A percentile compares a stretch with the other conserved stretches of the same genome.
These are phyloP conservation scores for Phyllostachys edulis DNA, from an alignment of 176 grass and related monocot species.

Conservation along the genomic window DNA sequence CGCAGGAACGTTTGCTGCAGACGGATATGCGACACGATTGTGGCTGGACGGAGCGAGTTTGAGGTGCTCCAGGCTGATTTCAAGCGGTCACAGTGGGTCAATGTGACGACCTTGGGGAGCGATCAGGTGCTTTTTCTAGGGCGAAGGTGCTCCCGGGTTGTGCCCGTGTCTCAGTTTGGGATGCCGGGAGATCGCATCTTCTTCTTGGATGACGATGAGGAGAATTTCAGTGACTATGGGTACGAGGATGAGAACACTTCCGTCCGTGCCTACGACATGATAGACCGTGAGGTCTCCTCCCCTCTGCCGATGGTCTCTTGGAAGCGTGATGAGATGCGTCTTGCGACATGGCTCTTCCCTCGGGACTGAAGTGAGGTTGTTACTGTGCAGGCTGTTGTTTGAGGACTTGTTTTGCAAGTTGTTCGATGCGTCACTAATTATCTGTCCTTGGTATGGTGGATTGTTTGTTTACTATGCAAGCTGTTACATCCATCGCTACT, in stretches of 20 bases:
- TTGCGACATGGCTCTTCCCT: background rate
- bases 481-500: too few relatives aligned
- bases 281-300: background rate
- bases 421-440: too few relatives aligned
- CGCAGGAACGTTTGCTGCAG: background rate
- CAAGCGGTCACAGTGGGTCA: background rate
- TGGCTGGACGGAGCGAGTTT: background rate
- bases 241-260: background rate
- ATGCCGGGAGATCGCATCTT: background rate
- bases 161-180: background rate
- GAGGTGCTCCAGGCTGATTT: background rate
- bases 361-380: background rate
- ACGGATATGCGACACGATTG: too few relatives aligned
- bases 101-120: background rate
- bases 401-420: too few relatives aligned
- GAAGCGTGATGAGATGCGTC: background rate
- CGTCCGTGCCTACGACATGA: background rate
- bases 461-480: too few relatives aligned
- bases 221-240: background rate
- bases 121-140: slow-evolving; percentile 4
- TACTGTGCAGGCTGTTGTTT: too few relatives aligned
- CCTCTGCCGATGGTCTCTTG: background rate
- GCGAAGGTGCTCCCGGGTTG: background rate
- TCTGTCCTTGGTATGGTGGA: too few relatives aligned
- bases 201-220: background rate